phyloP scores from a whole-genome alignment of 768 basidiomycete genomes.

The Paxillus involutus region DNA sequence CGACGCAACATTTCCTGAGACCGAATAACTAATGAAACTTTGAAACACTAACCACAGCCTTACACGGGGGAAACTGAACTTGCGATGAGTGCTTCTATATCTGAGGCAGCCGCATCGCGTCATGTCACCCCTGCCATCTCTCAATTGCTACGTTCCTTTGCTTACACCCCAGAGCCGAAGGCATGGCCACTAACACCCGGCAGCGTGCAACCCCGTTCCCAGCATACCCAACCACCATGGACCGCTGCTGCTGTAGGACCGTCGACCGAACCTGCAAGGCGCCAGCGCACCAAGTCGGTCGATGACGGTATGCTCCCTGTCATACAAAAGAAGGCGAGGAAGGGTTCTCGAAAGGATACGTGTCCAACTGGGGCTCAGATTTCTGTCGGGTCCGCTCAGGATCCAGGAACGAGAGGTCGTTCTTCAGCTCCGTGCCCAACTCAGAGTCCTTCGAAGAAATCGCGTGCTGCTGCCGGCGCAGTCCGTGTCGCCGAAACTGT shows the following conservation, averaged over 20 bases:
- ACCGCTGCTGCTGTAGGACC: not conserved
- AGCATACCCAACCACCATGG: not conserved
- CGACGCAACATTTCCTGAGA: no score
- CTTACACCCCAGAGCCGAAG: slow-evolving; percentile 14
- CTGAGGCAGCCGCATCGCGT: not conserved
- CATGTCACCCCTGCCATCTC: not conserved
- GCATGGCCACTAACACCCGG: not conserved
- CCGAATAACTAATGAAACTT: no score
- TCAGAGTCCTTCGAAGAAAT: slow-evolving; percentile 1
- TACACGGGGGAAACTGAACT: no score
- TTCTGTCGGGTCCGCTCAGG: no score
- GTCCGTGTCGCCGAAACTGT: not conserved
- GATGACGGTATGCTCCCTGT: not conserved
- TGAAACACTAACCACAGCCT: no score
- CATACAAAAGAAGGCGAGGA: not conserved
- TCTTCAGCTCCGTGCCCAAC: no score
- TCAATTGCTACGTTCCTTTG: slow-evolving; percentile 12
- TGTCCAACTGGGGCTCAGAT: not conserved
- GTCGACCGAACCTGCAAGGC: not conserved
- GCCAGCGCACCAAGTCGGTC: not conserved
- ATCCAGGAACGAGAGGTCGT: not conserved
- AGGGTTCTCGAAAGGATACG: not conserved
- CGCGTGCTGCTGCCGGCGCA: not conserved
- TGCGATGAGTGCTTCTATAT: no score
- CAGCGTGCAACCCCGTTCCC: not conserved